phyloP scores from a whole-genome alignment of 352 stramenopile species.

The Pythium sp. region DNA sequence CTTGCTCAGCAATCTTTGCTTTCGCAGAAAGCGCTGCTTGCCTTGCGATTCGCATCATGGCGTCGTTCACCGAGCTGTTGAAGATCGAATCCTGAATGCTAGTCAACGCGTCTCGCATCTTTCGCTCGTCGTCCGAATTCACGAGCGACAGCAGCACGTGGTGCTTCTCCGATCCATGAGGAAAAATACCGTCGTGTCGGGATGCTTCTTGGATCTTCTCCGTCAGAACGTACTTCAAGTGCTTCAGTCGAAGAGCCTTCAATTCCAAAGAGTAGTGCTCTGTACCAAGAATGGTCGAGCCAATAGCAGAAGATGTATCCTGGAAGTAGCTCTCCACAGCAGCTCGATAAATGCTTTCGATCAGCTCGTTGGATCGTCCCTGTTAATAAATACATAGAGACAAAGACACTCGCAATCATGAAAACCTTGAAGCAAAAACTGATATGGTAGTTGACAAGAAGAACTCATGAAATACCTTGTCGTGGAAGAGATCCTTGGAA shows the following conservation, averaged over 20 bases:
- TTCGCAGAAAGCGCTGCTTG: constrained; percentile 78
- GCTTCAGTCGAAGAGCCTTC: constrained; percentile 35
- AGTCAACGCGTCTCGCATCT: constrained; percentile 55
- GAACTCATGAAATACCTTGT: constrained; percentile 10
- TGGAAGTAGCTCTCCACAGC: constrained; percentile 21
- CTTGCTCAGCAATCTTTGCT: constrained; percentile 78
- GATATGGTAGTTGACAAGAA: not conserved
- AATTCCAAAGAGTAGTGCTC: constrained; percentile 11
- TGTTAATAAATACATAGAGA: not conserved
- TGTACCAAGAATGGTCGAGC: not conserved
- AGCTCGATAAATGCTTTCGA: constrained; percentile 15
- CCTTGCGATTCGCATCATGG: constrained; percentile 80
- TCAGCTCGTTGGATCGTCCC: not conserved
- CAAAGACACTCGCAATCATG: not conserved
- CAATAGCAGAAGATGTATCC: constrained; percentile 1
- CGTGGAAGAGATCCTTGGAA: constrained; percentile 18
- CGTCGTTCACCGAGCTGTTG: constrained; percentile 68
- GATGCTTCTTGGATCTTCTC: constrained; percentile 76
- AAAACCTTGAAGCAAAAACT: not conserved
- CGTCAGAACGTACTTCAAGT: constrained; percentile 73
- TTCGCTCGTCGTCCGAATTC: constrained; percentile 42
- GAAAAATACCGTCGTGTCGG: constrained; percentile 64
- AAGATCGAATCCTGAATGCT: constrained; percentile 69
- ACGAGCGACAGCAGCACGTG: constrained; percentile 42
- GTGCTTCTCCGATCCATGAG: constrained; percentile 63